Evolutionary conservation across 306 rosid genomes (phyloP).

Genomic region (Senna siamea): DNA sequence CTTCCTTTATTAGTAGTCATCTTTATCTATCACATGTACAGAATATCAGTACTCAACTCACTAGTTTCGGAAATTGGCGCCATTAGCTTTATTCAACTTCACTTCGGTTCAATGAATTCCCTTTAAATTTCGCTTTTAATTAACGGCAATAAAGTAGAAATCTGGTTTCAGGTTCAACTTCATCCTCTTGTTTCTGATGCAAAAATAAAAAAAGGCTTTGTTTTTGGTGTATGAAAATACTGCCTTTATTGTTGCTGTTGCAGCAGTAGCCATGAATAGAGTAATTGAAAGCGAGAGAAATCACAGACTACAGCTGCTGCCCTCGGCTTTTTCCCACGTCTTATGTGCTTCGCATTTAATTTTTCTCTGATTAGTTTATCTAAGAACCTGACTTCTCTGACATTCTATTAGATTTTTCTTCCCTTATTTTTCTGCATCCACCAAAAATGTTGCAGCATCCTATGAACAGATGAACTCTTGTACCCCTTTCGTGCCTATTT

Average conservation of each 20-base stretch:
- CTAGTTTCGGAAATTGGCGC: neutral
- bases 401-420: constrained; percentile 30
- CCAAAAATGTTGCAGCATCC: constrained; percentile 1
- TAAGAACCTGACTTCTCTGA: constrained; percentile 25
- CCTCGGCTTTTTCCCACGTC: constrained; percentile 33
- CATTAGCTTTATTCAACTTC: neutral
- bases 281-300: neutral
- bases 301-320: neutral
- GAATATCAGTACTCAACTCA: constrained; percentile 36
- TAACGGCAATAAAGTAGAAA: neutral
- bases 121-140: neutral
- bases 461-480: neutral
- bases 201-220: neutral
- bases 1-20: constrained; percentile 25
- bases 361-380: constrained; percentile 26
- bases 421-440: neutral
- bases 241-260: neutral
- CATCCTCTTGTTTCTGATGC: neutral
- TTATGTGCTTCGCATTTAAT: constrained; percentile 33
- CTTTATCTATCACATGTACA: constrained; percentile 49
- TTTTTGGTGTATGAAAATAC: neutral
- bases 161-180: neutral
- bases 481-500: neutral
- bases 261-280: neutral
- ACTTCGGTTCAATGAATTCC: neutral